Base-by-base conservation (phyloP, 1,284 basidiomycete genomes). In the Mycosarcoma maydis region DNA sequence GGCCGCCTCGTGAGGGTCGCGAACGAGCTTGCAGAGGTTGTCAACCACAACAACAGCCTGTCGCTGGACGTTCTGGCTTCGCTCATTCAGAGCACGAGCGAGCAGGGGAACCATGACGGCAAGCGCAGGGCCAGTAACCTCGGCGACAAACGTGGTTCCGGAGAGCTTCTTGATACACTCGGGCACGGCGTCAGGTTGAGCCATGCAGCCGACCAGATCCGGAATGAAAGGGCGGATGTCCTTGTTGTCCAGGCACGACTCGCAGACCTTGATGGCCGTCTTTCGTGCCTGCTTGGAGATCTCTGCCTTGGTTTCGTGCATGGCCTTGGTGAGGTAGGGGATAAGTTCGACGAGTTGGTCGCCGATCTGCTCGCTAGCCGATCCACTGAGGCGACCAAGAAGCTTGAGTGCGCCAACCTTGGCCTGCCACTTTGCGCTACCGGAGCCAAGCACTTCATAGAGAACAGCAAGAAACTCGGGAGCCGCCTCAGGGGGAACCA, bases 301-400 rank as follows among this genome's bases (percentile, higher is more conserved):
- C 87, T 98, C 95, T 72, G 88, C 84, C 84, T 98, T 98, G 72
- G 95, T 98, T 83, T 98, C 95, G 82, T 96, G 93, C 94, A 98
- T 95, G 13, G 92, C 89, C 43, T 85, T 85, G 80, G 96, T 94
- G 26, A 98, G 88, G 75, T 89, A 89, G 14, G 94, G 95, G 44
- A 98, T 88, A 42, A 92, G 88, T 32, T 86, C 84, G 17, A 89
- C 94, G 33, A 98, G 86, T 81, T 95, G 89, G 48, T 88, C 87
- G 38, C 92, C 94, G 50, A 98, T 90, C 75, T 88, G 88, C 67
- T 94, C 92, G 76, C 88, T 88, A 17, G 91, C 88, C 11, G 87
- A 85, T 38, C 85, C 84, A 73, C 85, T 84, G 43, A 91, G 89
- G 67, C 93, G 89, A 43, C 84, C 84, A 39, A 84, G 68, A 16